Evolutionary conservation across 2,329 filamentous ascomycete genomes (phyloP), one percentile per base, ranked within the genome.

Genomic region (Aspergillus thermomutatus): DNA sequence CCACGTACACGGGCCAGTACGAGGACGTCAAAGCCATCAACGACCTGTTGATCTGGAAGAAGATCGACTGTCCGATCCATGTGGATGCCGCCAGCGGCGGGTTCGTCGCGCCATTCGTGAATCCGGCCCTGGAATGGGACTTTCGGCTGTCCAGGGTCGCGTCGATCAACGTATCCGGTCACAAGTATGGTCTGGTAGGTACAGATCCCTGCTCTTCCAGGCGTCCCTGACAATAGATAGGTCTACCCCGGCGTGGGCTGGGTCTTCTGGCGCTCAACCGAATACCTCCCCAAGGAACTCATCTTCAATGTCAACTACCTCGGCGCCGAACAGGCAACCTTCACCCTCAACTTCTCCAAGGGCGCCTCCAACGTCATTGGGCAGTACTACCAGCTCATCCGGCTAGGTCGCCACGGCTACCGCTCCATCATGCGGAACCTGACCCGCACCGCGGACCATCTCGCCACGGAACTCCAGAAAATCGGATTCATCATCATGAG

Each of bases 401-500:
- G 89, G 60, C 80, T 90, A 0, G 88, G 88, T 2, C 87, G 85
- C 70, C 75, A 77, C 2, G 88, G 87, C 9, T 91, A 87, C 72
- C 80, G 79, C 10, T 75, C 77, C 37, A 80, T 87, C 58, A 88
- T 78, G 75, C 82, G 84, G 66, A 97, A 97, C 77, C 81, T 97
- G 54, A 96, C 91, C 21, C 85, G 88, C 52, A 96, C 88, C 0
- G 87, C 92, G 21, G 90, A 96, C 75, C 94, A 96, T 72, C 85
- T 97, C 2, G 83, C 88, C 45, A 81, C 83, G 1, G 83, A 86
- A 10, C 84, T 97, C 2, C 79, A 88, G 70, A 79, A 83, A 1
- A 79, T 93, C 28, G 91, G 89, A 27, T 96, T 96, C 79, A 75
- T 91, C 64, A 90, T 97, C 76, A 90, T 97, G 87, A 93, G 89